phyloP scores from a whole-genome alignment of 345 rosid genomes.

The Gossypium sturtianum region DNA sequence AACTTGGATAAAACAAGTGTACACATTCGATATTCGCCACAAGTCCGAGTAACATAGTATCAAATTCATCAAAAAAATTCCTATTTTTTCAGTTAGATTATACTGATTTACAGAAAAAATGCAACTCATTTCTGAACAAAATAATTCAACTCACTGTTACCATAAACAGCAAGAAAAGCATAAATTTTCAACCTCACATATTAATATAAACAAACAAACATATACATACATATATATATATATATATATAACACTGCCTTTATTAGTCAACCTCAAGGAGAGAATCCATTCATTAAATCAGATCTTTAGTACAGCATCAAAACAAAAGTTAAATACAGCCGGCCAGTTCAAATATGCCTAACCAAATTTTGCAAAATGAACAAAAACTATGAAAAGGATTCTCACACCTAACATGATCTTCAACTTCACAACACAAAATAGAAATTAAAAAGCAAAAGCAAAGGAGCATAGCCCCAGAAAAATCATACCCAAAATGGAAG shows the following conservation, averaged over 20 bases:
- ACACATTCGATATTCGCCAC: too few species aligned
- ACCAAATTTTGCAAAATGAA: neutral
- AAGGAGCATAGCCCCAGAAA: neutral
- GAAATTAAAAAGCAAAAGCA: neutral
- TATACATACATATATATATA: too few species aligned
- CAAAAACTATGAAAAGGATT: neutral
- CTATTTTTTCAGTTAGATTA: too few species aligned
- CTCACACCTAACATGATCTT: neutral
- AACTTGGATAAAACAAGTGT: too few species aligned
- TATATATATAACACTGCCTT: neutral
- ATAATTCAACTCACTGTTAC: neutral
- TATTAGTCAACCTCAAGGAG: neutral
- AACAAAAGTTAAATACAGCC: neutral
- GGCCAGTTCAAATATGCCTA: neutral
- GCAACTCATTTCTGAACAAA: neutral
- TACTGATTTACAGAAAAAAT: neutral
- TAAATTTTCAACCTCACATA: neutral
- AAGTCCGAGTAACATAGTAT: too few species aligned
- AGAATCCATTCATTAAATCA: neutral
- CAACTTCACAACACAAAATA: neutral
- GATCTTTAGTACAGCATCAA: neutral
- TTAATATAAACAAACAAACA: neutral
- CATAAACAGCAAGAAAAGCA: neutral
- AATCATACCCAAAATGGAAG: too few species aligned
- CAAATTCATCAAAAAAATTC: neutral